Base-by-base conservation (phyloP, 176 grass and related monocot genomes). In the Phoenix roebelenii region DNA sequence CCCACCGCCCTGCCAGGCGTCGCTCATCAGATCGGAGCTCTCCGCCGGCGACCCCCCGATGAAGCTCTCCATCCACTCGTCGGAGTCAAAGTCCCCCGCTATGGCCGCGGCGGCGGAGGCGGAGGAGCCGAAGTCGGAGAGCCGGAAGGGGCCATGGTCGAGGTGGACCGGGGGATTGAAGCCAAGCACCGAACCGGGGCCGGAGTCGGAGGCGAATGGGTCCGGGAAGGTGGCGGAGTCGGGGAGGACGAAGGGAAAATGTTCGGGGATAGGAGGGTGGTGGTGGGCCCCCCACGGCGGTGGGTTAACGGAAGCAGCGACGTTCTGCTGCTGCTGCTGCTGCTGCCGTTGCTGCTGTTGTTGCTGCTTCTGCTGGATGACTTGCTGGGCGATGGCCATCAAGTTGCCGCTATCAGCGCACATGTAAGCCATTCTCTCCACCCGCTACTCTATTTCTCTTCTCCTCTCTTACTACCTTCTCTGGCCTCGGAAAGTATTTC, bases 371-470 rank as follows among this genome's bases (percentile, higher is more conserved):
- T 98, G 93, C 58, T 90, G 84, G 25, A 98, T 98, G 29, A 98
- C 87, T 75, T 98, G 93, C 70, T 98, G 93, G 26, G 87, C 93
- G 79, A 98, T 92, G 79, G 93, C 93, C 93, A 98, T 98, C 63
- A 98, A 88, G 81, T 98, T 98, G 66, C 93, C 93, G 55, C 88
- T 98, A 72, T 98, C 93, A 9, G 88, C 82, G 74, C 93, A 98
- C 93, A 98, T 98, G 76, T 85, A 92, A 69, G 93, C 87, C 93
- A 98, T 98, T 58, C 23, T 57, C 61, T 71, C 19, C 16, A 44
- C 35, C 35, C 35, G 3, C 35, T 44, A 44, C 2, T 44, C 57
- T 26, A 12, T n/a, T 1, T 58, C 56, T 58, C 56, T 58, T 24
- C 14, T 20, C 12, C 55, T 58, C 55, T 58, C 55, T 15, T 14